phyloP scores from a whole-genome alignment of 2,329 filamentous ascomycete species.

The Alternaria hordeiaustralica region DNA sequence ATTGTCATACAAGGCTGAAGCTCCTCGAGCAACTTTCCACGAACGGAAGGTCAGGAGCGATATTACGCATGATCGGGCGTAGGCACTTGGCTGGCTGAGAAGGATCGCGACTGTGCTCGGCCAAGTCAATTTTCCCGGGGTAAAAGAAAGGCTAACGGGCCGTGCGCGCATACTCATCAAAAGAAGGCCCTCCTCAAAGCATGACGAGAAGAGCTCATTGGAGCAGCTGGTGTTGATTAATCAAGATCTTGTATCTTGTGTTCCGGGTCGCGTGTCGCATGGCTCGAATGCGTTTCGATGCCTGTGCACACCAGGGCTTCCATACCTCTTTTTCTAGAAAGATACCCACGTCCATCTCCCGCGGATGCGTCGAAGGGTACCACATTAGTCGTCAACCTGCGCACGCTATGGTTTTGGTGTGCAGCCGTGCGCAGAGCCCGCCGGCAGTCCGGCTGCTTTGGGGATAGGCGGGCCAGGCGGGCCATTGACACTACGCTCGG shows the following conservation, averaged over 20 bases:
- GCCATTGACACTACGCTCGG: slow-evolving; percentile 4
- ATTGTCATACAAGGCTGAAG: not conserved
- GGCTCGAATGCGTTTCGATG: not conserved
- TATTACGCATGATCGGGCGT: slow-evolving; percentile 9
- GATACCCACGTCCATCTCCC: not conserved
- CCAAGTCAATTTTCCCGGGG: slow-evolving; percentile 15
- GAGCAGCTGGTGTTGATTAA: not conserved
- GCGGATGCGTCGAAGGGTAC: not conserved
- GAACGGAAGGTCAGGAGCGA: slow-evolving; percentile 4
- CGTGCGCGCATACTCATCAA: slow-evolving; percentile 3
- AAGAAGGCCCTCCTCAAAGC: not conserved
- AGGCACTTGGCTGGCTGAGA: not conserved
- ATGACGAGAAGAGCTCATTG: not conserved
- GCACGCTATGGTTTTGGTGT: not conserved
- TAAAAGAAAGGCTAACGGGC: slow-evolving; percentile 7
- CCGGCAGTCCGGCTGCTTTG: not conserved
- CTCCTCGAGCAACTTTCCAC: not conserved
- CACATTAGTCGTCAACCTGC: not conserved
- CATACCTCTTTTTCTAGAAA: not conserved
- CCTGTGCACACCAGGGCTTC: not conserved
- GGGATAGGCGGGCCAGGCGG: not conserved
- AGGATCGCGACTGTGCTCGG: not conserved
- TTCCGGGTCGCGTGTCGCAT: not conserved
- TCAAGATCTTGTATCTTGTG: not conserved
- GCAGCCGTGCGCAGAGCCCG: slow-evolving; percentile 2